Base-by-base conservation (phyloP, 1,284 basidiomycete genomes). In the Schizopora paradoxa region DNA sequence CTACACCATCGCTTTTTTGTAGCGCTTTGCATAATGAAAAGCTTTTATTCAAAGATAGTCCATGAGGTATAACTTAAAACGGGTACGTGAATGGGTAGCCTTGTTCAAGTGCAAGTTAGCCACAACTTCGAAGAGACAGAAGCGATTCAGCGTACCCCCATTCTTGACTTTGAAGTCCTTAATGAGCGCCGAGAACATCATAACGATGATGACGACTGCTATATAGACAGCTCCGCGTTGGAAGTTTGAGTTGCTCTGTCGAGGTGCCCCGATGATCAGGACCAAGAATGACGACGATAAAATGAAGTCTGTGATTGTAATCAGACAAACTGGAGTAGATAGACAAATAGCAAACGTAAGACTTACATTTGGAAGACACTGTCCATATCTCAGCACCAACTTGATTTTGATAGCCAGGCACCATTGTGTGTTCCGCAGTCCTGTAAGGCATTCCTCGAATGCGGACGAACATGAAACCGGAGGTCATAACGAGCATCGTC, bases 391-490 rank as follows among this genome's bases (percentile, higher is more conserved):
- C 96, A 58, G 95, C 86, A 2, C 92, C 93, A 57, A 80, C 88
- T 66, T 98, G 94, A 59, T 83, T 91, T 61, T 86, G 83, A 67
- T 86, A 97, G 1, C 95, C 94, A 6, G 69, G 74, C 14, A 47
- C 40, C 49, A 51, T 51, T 22, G 39, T 6, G 91, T 88, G 59
- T 97, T 86, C 84, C 91, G 94, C 51, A 73, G 74, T 16, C 83
- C 80, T 59, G 58, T 80, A 91, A 2, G 93, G 93, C 47, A 79
- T 78, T 39, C 75, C 75, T 52, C 95, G 83, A 58, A 99, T 99
- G 53, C 84, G 84, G 56, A 90, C 91, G 73, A 96, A 99, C 96
- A 99, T 99, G 71, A 86, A 88, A 3, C 93, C 93, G 6, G 83
- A 81, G 7, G 82, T 94, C 82, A 95, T 93, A 56, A 90, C 66